A percentile compares a stretch with the other conserved stretches of the same genome.
phyloP scores from a whole-genome alignment of 495 filamentous ascomycete species.

The Talaromyces ruber region DNA sequence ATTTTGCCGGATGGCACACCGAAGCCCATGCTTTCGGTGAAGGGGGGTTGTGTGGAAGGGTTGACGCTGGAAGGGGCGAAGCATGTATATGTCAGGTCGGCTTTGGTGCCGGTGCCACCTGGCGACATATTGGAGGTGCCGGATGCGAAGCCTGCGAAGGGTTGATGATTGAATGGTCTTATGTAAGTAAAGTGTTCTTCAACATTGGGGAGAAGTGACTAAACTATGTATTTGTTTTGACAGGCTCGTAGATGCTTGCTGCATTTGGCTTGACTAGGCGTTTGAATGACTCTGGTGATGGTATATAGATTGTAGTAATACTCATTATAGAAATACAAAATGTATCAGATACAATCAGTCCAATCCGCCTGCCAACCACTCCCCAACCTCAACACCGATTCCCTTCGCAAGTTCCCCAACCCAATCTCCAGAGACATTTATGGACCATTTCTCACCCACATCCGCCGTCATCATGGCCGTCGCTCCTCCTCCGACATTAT shows the following conservation, averaged over 20 bases:
- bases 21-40: neutral
- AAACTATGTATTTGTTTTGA: no score
- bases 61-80: neutral
- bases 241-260: no score
- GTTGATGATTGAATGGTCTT: neutral
- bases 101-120: neutral
- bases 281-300: neutral
- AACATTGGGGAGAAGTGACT: no score
- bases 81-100: neutral
- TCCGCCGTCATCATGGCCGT: constrained; percentile 13
- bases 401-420: constrained; percentile 39
- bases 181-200: neutral
- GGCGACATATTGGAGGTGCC: neutral
- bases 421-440: constrained; percentile 41
- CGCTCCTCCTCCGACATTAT: constrained; percentile 12
- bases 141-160: neutral
- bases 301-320: neutral
- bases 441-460: constrained; percentile 37
- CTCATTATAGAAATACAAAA: neutral
- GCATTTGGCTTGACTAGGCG: no score
- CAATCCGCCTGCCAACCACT: constrained; percentile 39
- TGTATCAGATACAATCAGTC: constrained; percentile 17
- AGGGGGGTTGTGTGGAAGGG: neutral
- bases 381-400: constrained; percentile 39
- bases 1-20: neutral